Percentiles rank a stretch among this genome's conserved stretches.
These are phyloP conservation scores for Russula abietina DNA, from an alignment of 768 basidiomycete species.

Conservation along the genomic window DNA sequence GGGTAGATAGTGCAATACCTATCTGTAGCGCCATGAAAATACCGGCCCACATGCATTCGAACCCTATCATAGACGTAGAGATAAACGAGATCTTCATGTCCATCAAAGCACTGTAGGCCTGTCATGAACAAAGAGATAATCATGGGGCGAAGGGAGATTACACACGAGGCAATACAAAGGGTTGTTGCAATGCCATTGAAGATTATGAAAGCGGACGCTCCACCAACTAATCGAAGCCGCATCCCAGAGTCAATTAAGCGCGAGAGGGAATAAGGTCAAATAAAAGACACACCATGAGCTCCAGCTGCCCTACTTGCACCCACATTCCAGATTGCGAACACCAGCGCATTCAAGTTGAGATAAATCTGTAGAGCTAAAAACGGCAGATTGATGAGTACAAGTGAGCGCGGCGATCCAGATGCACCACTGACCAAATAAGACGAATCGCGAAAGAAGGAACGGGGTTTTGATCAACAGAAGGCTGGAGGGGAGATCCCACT, in stretches of 20 bases:
- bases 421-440: slow-evolving; percentile 45
- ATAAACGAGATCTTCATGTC: slow-evolving; percentile 35
- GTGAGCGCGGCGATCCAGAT: neutral
- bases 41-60: slow-evolving; percentile 55
- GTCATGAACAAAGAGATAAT: slow-evolving; percentile 44
- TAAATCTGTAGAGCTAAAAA: slow-evolving; percentile 37
- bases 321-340: slow-evolving; percentile 21
- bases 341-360: slow-evolving; percentile 28
- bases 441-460: slow-evolving; percentile 52
- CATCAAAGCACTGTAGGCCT: slow-evolving; percentile 28
- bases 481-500: neutral
- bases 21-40: slow-evolving; percentile 45
- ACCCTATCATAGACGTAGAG: slow-evolving; percentile 39
- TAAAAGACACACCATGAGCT: neutral
- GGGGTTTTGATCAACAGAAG: slow-evolving; percentile 38
- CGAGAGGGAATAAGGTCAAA: neutral
- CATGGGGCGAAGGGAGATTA: slow-evolving; percentile 22
- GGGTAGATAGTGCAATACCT: slow-evolving; percentile 28
- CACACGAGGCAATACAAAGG: slow-evolving; percentile 40
- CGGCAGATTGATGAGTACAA: neutral
- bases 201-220: slow-evolving; percentile 8
- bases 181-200: neutral
- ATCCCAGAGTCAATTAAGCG: neutral
- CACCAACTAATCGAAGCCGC: slow-evolving; percentile 1
- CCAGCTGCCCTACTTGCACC: slow-evolving; percentile 16